phyloP scores from a whole-genome alignment of 345 rosid species.

The Excoecaria cochinchinensis region DNA sequence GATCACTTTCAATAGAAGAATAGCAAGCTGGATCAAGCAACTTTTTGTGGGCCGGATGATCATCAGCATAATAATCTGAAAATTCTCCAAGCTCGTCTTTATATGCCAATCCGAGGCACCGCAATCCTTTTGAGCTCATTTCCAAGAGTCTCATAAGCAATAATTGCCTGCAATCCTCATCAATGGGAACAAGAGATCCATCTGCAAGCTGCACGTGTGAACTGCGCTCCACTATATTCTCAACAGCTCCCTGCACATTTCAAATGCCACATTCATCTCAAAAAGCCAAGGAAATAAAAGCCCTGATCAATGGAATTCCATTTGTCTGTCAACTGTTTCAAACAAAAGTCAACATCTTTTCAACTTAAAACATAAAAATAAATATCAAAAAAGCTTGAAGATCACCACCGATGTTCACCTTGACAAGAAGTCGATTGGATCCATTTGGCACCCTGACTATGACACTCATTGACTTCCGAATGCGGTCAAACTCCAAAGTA shows the following conservation, averaged over 20 bases:
- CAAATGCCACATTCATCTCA: neutral
- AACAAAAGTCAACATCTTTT: no score
- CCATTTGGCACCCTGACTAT: slow-evolving; percentile 69
- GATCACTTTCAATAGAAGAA: slow-evolving; percentile 61
- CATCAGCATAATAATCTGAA: slow-evolving; percentile 62
- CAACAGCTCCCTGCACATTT: slow-evolving; percentile 79
- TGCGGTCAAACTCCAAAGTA: slow-evolving; percentile 84
- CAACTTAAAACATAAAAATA: neutral
- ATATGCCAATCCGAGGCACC: slow-evolving; percentile 86
- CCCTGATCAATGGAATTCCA: neutral
- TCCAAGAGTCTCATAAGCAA: slow-evolving; percentile 58
- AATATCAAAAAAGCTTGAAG: neutral
- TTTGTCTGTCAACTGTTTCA: no score
- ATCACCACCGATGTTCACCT: slow-evolving; percentile 46
- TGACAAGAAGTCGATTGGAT: slow-evolving; percentile 70
- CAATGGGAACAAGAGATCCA: slow-evolving; percentile 70
- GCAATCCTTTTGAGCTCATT: slow-evolving; percentile 82
- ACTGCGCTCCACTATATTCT: slow-evolving; percentile 80
- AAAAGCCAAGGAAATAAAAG: neutral
- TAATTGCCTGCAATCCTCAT: slow-evolving; percentile 67
- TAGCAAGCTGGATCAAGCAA: slow-evolving; percentile 79
- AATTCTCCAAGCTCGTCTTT: slow-evolving; percentile 82
- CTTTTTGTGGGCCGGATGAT: slow-evolving; percentile 83
- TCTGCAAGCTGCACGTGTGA: slow-evolving; percentile 76
- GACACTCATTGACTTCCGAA: slow-evolving; percentile 86